Base-by-base conservation (phyloP, 2,329 filamentous ascomycete genomes). In the Pseudogymnoascus sp. region DNA sequence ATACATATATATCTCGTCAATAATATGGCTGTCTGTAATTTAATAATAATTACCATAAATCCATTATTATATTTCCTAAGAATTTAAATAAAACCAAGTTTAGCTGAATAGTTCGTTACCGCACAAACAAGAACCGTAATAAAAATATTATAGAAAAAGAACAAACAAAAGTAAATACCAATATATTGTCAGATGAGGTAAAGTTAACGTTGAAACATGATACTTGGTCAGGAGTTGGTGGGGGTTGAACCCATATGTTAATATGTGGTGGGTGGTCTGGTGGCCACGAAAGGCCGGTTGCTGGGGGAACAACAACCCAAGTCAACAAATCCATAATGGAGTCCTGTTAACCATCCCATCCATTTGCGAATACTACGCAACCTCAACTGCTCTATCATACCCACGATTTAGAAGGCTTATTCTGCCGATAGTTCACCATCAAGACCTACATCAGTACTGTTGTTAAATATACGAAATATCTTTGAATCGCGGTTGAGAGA, bases 261-360 rank as follows among this genome's bases (percentile, higher is more conserved):
- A 34, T 42, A 23, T 46, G 21, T 18, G 42, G 42, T 14, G 21
- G 38, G 21, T 50, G 50, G 50, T 56, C 28, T 53, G 16, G 56
- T 36, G 31, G 31, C 31, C 36, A 23, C 4, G 36, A 37, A 37
- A 21, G 4, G 40, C 16, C 36, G 21, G 59, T 60, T 60, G 59
- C 59, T 31, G 59, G 21, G 38, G 59, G 23, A 60, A 60, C 59
- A 40, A 25, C 59, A 60, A 36, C 38, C 25, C 34, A 40, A 40
- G 59, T 60, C 59, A 60, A 60, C 59, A 60, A 60, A 60, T 42
- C 36, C 36, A 18, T 11, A 21, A 18, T 21, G 16, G 28, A 34
- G 50, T 4, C 50, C 28, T 36, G 50, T 56, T 56, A 34, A 56
- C 50, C 50, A 56, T 36, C 28, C 50, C 28, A 56, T 56, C 28